phyloP scores from a whole-genome alignment of 164 flowering plant species.

The Platanus orientalis region DNA sequence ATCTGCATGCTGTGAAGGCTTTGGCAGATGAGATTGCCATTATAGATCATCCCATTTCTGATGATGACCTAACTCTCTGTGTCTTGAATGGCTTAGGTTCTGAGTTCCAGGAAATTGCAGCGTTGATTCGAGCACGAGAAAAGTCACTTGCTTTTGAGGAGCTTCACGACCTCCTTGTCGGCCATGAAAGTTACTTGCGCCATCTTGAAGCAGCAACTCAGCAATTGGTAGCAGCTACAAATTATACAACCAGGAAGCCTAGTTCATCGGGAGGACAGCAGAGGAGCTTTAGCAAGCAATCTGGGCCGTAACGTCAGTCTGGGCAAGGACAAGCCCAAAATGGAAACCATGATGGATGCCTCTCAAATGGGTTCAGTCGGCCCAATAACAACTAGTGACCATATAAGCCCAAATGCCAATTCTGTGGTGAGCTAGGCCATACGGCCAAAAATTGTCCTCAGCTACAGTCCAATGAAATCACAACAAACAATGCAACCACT shows the following conservation, averaged over 20 bases:
- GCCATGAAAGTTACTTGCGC: neutral
- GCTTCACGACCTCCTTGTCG: neutral
- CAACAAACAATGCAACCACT: neutral
- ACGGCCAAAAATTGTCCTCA: neutral
- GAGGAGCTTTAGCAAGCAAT: too few relatives aligned
- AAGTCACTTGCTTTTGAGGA: neutral
- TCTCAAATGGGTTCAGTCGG: neutral
- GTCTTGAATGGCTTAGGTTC: neutral
- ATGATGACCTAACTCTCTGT: conserved; percentile 5
- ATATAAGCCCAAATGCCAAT: neutral
- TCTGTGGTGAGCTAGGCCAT: neutral
- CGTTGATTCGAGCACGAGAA: neutral
- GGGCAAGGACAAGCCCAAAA: neutral
- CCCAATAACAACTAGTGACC: neutral
- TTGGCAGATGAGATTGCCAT: too few relatives aligned
- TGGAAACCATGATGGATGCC: neutral
- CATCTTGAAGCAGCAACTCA: neutral
- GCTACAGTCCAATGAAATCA: too few relatives aligned
- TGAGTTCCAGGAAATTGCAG: neutral
- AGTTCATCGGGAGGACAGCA: too few relatives aligned
- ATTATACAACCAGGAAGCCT: too few relatives aligned
- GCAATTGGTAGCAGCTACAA: neutral
- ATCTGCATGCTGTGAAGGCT: conserved; percentile 1
- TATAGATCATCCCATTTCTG: too few relatives aligned
- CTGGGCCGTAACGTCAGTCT: too few relatives aligned